A percentile compares a stretch with the other conserved stretches of the same genome.
phyloP scores from a whole-genome alignment of 1,284 basidiomycete genomes.

The Schizophyllum commune region DNA sequence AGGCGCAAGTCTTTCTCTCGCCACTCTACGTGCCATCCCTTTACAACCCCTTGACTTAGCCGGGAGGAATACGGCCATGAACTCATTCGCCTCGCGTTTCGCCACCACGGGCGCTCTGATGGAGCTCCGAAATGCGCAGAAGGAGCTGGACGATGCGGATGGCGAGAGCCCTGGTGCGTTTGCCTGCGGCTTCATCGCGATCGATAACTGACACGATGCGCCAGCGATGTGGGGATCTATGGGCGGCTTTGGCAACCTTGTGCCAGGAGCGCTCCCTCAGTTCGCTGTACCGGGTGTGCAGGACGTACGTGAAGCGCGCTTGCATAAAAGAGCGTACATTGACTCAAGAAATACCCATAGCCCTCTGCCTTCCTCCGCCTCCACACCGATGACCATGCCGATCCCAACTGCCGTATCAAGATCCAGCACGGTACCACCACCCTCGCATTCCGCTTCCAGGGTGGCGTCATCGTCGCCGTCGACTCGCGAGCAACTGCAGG shows the following conservation, averaged over 20 bases:
- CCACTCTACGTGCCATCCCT: background rate
- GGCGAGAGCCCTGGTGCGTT: constrained; percentile 19
- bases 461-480: constrained; percentile 96
- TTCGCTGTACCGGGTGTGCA: constrained; percentile 66
- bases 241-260: constrained; percentile 64
- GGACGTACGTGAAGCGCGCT: constrained; percentile 49
- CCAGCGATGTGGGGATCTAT: constrained; percentile 74
- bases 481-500: constrained; percentile 98
- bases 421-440: constrained; percentile 99
- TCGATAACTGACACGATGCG: constrained; percentile 19
- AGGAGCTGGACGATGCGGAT: constrained; percentile 47
- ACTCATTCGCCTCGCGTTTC: constrained; percentile 64
- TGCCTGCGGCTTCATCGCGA: background rate
- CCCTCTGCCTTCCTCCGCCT: constrained; percentile 83
- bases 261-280: constrained; percentile 59
- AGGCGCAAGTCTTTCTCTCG: too few relatives aligned
- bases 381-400: constrained; percentile 90
- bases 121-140: constrained; percentile 45
- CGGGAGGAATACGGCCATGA: constrained; percentile 46
- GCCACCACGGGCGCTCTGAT: constrained; percentile 43
- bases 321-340: constrained; percentile 3
- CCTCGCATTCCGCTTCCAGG: constrained; percentile 93
- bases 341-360: constrained; percentile 33
- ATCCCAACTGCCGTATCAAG: constrained; percentile 93
- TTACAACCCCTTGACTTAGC: background rate